phyloP scores from a whole-genome alignment of 2,329 filamentous ascomycete genomes.

The Thielaviopsis musarum region DNA sequence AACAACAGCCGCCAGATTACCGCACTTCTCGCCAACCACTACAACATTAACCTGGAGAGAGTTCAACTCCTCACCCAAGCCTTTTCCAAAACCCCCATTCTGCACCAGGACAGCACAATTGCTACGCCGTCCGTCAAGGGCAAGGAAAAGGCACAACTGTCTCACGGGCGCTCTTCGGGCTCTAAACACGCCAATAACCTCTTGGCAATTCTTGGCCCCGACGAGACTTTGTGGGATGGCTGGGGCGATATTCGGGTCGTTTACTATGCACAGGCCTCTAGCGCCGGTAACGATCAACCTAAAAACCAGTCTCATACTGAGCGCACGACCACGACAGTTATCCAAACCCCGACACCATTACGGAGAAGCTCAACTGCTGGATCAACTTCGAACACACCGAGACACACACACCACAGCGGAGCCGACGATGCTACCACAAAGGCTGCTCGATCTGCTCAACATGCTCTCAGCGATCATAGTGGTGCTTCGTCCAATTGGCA shows the following conservation, averaged over 20 bases:
- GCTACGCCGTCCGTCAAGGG: conserved; percentile 44
- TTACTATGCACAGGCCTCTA: conserved; percentile 46
- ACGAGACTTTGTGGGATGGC: conserved; percentile 46
- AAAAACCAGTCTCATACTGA: not conserved
- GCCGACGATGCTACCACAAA: conserved; percentile 32
- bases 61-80: conserved; percentile 71
- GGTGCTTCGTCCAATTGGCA: conserved; percentile 26
- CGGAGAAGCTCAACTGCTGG: conserved; percentile 47
- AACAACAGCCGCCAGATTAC: conserved; percentile 46
- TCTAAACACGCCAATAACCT: conserved; percentile 68
- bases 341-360: conserved; percentile 58
- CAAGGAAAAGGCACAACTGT: conserved; percentile 49
- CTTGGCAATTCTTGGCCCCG: conserved; percentile 51
- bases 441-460: conserved; percentile 25
- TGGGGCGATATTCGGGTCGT: conserved; percentile 68
- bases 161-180: conserved; percentile 17
- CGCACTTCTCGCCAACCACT: conserved; percentile 69
- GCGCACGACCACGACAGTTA: conserved; percentile 26
- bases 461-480: conserved; percentile 12
- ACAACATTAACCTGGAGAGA: conserved; percentile 60
- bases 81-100: conserved; percentile 55
- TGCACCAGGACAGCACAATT: conserved; percentile 31
- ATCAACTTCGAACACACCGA: conserved; percentile 1
- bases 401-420: not conserved
- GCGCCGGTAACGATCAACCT: not conserved